These are phyloP conservation scores for Cocos nucifera DNA, from an alignment of 176 grass and related monocot genomes.

Conservation along the genomic window DNA sequence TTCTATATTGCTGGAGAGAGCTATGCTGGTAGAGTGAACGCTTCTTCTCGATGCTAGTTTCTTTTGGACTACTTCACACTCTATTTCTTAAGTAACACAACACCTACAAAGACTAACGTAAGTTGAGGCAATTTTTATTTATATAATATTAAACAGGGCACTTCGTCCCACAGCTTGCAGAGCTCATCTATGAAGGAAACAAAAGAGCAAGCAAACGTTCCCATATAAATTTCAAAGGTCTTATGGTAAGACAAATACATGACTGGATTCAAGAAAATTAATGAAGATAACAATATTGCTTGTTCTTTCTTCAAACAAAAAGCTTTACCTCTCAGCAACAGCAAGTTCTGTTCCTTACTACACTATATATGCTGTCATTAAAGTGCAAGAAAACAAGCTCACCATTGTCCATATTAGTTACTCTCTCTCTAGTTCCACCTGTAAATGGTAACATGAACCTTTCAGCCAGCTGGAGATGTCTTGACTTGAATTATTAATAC, in stretches of 20 bases:
- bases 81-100: conserved; percentile 3
- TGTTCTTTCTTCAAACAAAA: conserved; percentile 2
- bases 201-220: conserved; percentile 40
- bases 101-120: background rate
- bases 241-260: conserved; percentile 48
- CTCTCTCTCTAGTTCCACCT: no score
- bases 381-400: no score
- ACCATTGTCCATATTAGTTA: no score
- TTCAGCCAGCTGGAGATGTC: no score
- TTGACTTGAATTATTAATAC: no score
- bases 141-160: conserved; percentile 35
- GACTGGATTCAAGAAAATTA: background rate
- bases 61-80: no score
- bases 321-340: background rate
- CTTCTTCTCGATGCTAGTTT: no score
- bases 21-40: conserved; percentile 53
- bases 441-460: no score
- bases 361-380: no score
- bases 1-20: conserved; percentile 92
- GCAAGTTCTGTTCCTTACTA: no score
- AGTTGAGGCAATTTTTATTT: background rate
- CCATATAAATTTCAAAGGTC: conserved; percentile 78
- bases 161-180: conserved; percentile 82
- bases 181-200: conserved; percentile 79
- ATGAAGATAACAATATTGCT: background rate